These are phyloP conservation scores for Bryoerythrophyllum caledonicum DNA, from an alignment of 225 moss, liverwort and hornwort genomes.

Conservation along the genomic window DNA sequence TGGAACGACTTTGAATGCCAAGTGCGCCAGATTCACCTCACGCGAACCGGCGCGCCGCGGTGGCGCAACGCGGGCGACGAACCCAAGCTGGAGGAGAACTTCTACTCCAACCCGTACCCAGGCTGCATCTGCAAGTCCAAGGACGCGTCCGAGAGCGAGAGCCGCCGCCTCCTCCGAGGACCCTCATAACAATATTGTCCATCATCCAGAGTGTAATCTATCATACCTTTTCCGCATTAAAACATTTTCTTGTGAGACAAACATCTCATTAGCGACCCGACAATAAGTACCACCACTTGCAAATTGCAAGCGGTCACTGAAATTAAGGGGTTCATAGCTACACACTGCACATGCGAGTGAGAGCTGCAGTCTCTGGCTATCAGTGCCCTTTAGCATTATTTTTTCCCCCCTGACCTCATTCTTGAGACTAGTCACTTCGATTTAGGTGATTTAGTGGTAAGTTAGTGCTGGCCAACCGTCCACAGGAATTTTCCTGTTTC, in stretches of 20 bases:
- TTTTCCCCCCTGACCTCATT: constrained; percentile 10
- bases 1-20: constrained; percentile 49
- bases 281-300: constrained; percentile 15
- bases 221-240: too few relatives aligned
- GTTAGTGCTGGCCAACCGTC: constrained; percentile 26
- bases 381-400: constrained; percentile 16
- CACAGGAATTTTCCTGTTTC: constrained; percentile 1
- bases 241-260: too few relatives aligned
- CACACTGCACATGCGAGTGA: constrained; percentile 19
- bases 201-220: too few relatives aligned
- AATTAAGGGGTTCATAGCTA: constrained; percentile 44
- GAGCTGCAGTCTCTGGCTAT: constrained; percentile 37
- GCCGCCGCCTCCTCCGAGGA: constrained; percentile 35
- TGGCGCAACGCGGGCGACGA: constrained; percentile 41
- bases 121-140: constrained; percentile 65
- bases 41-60: constrained; percentile 58
- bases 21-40: constrained; percentile 50
- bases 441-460: not conserved
- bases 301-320: constrained; percentile 15
- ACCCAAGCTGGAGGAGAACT: constrained; percentile 69
- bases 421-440: not conserved
- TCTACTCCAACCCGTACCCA: constrained; percentile 77
- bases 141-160: constrained; percentile 13
- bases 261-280: too few relatives aligned
- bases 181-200: constrained; percentile 3